Evolutionary conservation across 2,329 filamentous ascomycete genomes (phyloP).

Genomic region (Aureobasidium uvarum): DNA sequence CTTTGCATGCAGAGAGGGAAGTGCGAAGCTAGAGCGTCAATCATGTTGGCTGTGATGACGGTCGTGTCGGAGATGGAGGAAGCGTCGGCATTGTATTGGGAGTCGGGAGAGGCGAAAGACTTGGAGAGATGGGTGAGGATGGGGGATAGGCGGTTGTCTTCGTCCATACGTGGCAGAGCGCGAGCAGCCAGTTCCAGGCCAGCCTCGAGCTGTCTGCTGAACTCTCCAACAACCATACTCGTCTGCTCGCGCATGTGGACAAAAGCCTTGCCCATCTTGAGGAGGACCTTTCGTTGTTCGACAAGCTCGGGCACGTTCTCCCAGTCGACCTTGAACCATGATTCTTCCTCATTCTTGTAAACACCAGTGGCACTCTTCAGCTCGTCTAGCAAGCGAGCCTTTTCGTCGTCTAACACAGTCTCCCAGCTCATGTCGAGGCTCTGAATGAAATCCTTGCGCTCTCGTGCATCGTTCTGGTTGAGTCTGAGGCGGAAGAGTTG

Average conservation of each 20-base stretch:
- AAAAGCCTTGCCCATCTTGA: conserved; percentile 82
- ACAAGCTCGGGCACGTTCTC: conserved; percentile 87
- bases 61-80: conserved; percentile 61
- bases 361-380: conserved; percentile 58
- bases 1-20: conserved; percentile 95
- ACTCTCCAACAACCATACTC: conserved; percentile 87
- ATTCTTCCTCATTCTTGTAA: conserved; percentile 67
- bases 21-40: conserved; percentile 75
- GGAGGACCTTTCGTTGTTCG: conserved; percentile 71
- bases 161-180: conserved; percentile 85
- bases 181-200: conserved; percentile 89
- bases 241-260: conserved; percentile 84
- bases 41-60: conserved; percentile 71
- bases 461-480: conserved; percentile 68
- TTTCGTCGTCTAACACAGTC: conserved; percentile 75
- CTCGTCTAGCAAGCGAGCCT: conserved; percentile 61
- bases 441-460: conserved; percentile 73
- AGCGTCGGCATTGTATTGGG: conserved; percentile 68
- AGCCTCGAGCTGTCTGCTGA: conserved; percentile 72
- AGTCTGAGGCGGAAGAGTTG: conserved; percentile 85
- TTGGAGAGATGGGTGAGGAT: conserved; percentile 83
- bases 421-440: conserved; percentile 82
- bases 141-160: conserved; percentile 84
- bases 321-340: conserved; percentile 97
- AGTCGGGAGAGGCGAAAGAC: conserved; percentile 90